Evolutionary conservation across 345 rosid genomes (phyloP).

Genomic region (Gossypium mustelinum): DNA sequence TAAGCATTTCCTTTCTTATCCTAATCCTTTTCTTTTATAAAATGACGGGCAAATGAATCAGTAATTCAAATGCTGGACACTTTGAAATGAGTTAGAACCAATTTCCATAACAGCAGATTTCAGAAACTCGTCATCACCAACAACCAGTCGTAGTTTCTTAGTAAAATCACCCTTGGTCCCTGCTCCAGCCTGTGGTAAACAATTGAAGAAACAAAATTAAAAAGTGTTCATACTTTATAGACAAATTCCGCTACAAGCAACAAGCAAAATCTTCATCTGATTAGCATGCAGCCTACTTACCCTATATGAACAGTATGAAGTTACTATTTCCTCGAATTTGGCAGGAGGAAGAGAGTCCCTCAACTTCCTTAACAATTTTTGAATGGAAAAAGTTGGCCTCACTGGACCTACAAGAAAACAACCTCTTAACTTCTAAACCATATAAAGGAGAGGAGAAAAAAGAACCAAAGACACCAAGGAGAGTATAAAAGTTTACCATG

Average conservation of each 20-base stretch:
- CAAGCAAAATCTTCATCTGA: not conserved
- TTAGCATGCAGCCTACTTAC: constrained; percentile 17
- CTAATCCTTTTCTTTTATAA: not conserved
- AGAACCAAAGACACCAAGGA: not conserved
- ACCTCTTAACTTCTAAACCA: not conserved
- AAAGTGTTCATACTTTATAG: not conserved
- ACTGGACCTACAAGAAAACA: constrained; percentile 20
- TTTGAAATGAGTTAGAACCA: not conserved
- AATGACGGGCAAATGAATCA: not conserved
- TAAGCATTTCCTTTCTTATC: not conserved
- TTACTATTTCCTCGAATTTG: constrained; percentile 30
- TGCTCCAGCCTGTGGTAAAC: constrained; percentile 30
- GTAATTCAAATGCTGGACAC: not conserved
- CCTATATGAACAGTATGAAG: constrained; percentile 24
- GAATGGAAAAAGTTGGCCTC: constrained; percentile 19
- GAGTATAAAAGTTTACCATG: constrained; percentile 22
- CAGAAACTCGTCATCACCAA: constrained; percentile 32
- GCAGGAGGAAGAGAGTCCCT: constrained; percentile 26
- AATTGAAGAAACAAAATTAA: not conserved
- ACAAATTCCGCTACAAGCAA: not conserved
- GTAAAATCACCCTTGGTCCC: constrained; percentile 28
- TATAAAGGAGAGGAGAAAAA: not conserved
- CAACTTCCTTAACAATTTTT: constrained; percentile 30
- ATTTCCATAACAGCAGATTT: constrained; percentile 30
- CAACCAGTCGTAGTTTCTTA: constrained; percentile 26